phyloP scores from a whole-genome alignment of 2,329 filamentous ascomycete species.

The Fusarium sororula region DNA sequence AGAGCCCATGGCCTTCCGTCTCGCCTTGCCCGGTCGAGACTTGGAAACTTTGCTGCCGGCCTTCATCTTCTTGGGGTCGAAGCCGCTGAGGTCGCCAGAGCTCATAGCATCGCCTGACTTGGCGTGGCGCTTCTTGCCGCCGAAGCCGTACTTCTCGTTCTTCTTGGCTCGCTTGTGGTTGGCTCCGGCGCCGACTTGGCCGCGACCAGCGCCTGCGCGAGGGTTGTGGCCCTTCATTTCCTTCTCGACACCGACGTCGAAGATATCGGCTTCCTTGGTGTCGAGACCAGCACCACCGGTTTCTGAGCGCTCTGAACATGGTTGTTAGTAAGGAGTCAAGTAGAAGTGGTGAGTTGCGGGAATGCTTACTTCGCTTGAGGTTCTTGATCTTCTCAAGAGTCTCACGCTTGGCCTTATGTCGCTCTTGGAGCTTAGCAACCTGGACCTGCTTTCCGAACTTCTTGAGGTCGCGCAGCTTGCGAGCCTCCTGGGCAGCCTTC shows the following conservation, averaged over 20 bases:
- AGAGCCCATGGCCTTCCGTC: slow-evolving; percentile 56
- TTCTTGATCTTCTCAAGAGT: slow-evolving; percentile 95
- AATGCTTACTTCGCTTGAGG: slow-evolving; percentile 88
- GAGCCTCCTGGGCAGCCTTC: slow-evolving; percentile 90
- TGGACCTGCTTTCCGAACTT: slow-evolving; percentile 99
- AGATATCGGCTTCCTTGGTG: slow-evolving; percentile 84
- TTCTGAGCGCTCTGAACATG: slow-evolving; percentile 82
- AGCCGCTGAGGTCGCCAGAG: slow-evolving; percentile 81
- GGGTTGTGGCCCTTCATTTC: slow-evolving; percentile 58
- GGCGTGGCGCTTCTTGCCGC: slow-evolving; percentile 89
- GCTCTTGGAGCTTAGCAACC: slow-evolving; percentile 93
- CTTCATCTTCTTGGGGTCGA: slow-evolving; percentile 88
- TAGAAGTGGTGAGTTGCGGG: neutral
- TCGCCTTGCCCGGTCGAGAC: slow-evolving; percentile 60
- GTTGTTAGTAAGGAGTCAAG: slow-evolving; percentile 35
- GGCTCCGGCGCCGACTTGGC: slow-evolving; percentile 38
- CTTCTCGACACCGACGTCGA: slow-evolving; percentile 87
- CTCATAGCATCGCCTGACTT: slow-evolving; percentile 93
- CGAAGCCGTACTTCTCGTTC: slow-evolving; percentile 93
- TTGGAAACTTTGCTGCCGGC: slow-evolving; percentile 54
- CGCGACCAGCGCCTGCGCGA: slow-evolving; percentile 52
- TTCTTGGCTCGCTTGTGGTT: slow-evolving; percentile 89
- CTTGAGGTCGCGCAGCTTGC: slow-evolving; percentile 93
- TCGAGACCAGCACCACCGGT: slow-evolving; percentile 65
- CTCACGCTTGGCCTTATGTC: slow-evolving; percentile 89